Base-by-base conservation (phyloP, 2,329 filamentous ascomycete species). In the Elsinoe ampelina region DNA sequence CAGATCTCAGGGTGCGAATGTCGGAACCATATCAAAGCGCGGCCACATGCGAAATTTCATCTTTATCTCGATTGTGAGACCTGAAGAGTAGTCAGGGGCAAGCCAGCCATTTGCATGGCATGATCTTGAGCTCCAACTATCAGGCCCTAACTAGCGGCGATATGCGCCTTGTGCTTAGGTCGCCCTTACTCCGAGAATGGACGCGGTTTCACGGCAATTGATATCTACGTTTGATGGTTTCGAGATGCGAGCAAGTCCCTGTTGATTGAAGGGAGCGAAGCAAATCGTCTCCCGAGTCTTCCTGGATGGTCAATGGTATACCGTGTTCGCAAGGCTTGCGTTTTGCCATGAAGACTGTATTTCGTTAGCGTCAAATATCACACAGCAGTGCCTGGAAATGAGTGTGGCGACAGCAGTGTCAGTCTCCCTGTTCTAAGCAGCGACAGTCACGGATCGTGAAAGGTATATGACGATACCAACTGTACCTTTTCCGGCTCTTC, bases 401-500 rank as follows among this genome's bases (percentile, higher is more conserved):
- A 36, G 10, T 11, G 26, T 17, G 15, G 8, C 10, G n/a, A 15
- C 26, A 11, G 17, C 26, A 38, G 30, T 71, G 65, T 73, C 71
- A 73, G 71, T 69, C 65, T 73, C 72, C 72, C 67, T 66, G 62
- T 74, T 70, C 70, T 76, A 76, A 76, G 73, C 74, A 76, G 69
- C 73, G 73, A 75, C 73, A 65, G 69, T 45, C 41, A 45, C 41
- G 17, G n/a, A 26, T 45, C 32, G 32, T 56, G 39, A 56, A 71
- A 67, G 66, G 68, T 68, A 75, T 75, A 67, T 75, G 72, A 71
- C 72, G 73, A 75, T 75, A 69, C 73, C 69, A 70, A 71, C 71
- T 71, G 71, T 75, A 70, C 72, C 73, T 77, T 74, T 74, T 77
- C 71, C 74, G 74, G 74, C 74, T 77, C 74, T 77, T 77, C 74